Evolutionary conservation across 345 rosid species (phyloP), one percentile per base, ranked within the genome.

Genomic region (Gossypium sturtianum): DNA sequence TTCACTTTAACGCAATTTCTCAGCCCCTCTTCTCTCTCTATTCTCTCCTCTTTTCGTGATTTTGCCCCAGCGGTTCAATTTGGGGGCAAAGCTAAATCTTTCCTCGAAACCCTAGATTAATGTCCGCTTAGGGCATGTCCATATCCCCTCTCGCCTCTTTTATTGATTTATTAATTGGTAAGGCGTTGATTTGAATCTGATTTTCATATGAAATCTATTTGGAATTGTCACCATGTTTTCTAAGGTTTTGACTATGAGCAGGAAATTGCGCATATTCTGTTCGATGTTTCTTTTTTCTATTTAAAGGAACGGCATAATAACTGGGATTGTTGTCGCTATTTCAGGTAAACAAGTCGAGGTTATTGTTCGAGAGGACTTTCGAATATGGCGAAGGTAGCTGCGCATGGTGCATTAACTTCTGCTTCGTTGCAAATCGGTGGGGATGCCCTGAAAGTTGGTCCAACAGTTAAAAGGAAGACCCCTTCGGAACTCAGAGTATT

Each of bases 401-500:
- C 88, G 34, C 86, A 88, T 58, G 82, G 86, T 80, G 57, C 85
- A n/a, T 76, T 86, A 64, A 79, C 80, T 68, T 78, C 84, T 11
- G 9, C 9, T 58, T 82, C 90, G 64, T 83, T 84, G 74, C 91
- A 83, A 80, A 75, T 81, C 38, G 79, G 75, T 19, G 91, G 86
- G 25, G 84, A 79, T 51, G 79, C 84, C 63, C 57, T 83, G 23
- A 87, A 82, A 49, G 79, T 80, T 67, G 87, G 74, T 54, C 52
- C 81, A 20, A 81, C 81, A 64, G 73, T 81, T 59, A 89, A 87
- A 81, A 81, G 97, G 80, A 90, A 90, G 88, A 94, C 97, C 12
- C 97, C 98, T 1, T 83, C 90, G 13, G 97, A 94, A 77, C 89
- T 94, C 12, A 85, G 98, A 78, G 98, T 89, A 87, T 67, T 81